Conservation (phyloP, 805 yeast species). For the Ogataea sp. region DNA sequence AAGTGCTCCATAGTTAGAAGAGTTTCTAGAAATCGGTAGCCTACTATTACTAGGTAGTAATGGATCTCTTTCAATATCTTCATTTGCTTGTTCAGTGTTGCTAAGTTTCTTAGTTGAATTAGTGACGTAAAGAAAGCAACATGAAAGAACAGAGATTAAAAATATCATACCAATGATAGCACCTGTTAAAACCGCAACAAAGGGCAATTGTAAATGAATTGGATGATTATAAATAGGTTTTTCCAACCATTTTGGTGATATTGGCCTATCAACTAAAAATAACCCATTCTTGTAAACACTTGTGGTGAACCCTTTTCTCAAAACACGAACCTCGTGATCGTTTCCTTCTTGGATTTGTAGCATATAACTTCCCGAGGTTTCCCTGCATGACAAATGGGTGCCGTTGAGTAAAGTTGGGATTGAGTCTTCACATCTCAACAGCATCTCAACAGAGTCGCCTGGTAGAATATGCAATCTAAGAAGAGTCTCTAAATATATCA, state of each 20-base stretch:
- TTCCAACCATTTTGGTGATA: conserved; percentile 57
- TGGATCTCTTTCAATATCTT: conserved; percentile 8
- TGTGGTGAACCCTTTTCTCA: conserved; percentile 55
- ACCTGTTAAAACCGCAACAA: conserved; percentile 62
- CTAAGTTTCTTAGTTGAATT: not conserved
- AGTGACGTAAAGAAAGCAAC: conserved; percentile 26
- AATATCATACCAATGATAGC: conserved; percentile 50
- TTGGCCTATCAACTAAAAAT: conserved; percentile 57
- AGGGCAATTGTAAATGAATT: conserved; percentile 55
- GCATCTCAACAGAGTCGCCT: conserved; percentile 34
- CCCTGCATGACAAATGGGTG: conserved; percentile 37
- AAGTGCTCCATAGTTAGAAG: conserved; percentile 1
- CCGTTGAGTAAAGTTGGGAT: conserved; percentile 36
- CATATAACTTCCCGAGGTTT: conserved; percentile 29
- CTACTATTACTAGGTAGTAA: conserved; percentile 3
- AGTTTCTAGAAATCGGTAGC: not conserved
- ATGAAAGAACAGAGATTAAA: conserved; percentile 24
- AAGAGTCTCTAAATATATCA: conserved; percentile 36
- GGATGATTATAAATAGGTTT: conserved; percentile 25
- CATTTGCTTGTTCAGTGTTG: not conserved
- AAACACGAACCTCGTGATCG: conserved; percentile 49
- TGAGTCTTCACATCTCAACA: conserved; percentile 39
- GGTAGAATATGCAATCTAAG: conserved; percentile 66
- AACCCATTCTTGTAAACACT: conserved; percentile 38
- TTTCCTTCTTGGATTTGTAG: conserved; percentile 38